These are phyloP conservation scores for Amaranthus palmeri DNA, from an alignment of 148 eudicot species.

Conservation along the genomic window DNA sequence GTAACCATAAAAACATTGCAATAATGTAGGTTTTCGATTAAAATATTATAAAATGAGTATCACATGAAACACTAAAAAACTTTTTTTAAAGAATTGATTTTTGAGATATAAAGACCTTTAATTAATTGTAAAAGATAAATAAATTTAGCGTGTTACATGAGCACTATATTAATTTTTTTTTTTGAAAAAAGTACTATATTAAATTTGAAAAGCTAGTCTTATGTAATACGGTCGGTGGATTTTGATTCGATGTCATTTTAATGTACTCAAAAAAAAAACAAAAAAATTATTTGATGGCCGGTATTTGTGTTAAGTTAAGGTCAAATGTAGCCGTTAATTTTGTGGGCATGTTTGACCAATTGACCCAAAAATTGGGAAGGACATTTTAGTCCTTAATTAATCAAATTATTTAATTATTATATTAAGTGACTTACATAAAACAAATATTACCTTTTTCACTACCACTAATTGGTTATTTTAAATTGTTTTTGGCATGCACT, in stretches of 20 bases:
- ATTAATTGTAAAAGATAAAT: not conserved
- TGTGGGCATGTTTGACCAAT: not conserved
- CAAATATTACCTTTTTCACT: conserved; percentile 3
- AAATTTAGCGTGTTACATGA: not conserved
- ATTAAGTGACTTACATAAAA: not conserved
- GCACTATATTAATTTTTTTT: not conserved
- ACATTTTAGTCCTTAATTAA: not conserved
- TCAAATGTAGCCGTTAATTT: not conserved
- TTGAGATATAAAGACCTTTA: too few relatives aligned
- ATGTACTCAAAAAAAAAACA: not conserved
- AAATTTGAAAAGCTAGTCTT: not conserved
- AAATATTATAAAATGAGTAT: too few relatives aligned
- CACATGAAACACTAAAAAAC: too few relatives aligned
- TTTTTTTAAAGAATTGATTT: too few relatives aligned
- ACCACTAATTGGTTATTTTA: not conserved
- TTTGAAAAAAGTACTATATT: not conserved
- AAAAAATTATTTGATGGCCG: conserved; percentile 15
- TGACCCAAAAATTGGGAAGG: too few relatives aligned
- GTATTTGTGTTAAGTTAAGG: conserved; percentile 13
- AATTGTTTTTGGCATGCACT: not conserved
- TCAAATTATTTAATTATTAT: not conserved
- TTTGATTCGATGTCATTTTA: conserved; percentile 6
- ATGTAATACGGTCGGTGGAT: conserved; percentile 12
- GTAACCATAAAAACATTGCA: too few relatives aligned
- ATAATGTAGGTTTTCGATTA: too few relatives aligned